Evolutionary conservation across 2,329 filamentous ascomycete genomes (phyloP), one percentile per base, ranked within the genome.

Genomic region (Coleophoma crateriformis): DNA sequence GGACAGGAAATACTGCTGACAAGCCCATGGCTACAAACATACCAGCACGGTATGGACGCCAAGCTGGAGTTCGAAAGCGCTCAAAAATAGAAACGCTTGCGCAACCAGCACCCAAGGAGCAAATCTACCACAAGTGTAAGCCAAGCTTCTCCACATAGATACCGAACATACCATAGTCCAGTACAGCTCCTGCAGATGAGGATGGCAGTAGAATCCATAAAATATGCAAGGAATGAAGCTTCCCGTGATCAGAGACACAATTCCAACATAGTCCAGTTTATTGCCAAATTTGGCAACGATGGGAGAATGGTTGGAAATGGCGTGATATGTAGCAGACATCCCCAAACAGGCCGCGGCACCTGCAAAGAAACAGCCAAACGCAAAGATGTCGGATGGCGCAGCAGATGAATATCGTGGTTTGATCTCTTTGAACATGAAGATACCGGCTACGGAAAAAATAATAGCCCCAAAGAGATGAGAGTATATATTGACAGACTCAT

Each of bases 231-330:
- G 91, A 42, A 97, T 81, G 64, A 92, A 96, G 65, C 87, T 92
- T 7, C 94, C 94, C 58, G 92, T 88, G 51, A 97, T 97, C 58
- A 99, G 72, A 45, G 85, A 81, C 32, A 97, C 88, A 59, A 99
- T 99, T 7, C 94, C 94, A 5, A 92, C 81, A 66, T 99, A 97
- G 66, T 99, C 94, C 50, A 97, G 72, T 67, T 95, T 89, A 66
- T 97, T 97, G 11, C 91, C 91, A 74, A 90, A 88, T 54, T 81
- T 84, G 2, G 87, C 84, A 13, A 96, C 88, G 2, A 70, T 69
- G 35, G 82, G 80, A 15, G 88, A 94, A 67, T 99, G 94, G 58
- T 96, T 96, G 19, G 78, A 82, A 44, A 96, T 79, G 2, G 88
- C 79, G 66, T 99, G 94, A 65, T 84, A 99, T 3, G 85, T 87